Evolutionary conservation across 352 stramenopile species (phyloP), one percentile per base, ranked within the genome.

Genomic region (Globisporangium apiculatum): DNA sequence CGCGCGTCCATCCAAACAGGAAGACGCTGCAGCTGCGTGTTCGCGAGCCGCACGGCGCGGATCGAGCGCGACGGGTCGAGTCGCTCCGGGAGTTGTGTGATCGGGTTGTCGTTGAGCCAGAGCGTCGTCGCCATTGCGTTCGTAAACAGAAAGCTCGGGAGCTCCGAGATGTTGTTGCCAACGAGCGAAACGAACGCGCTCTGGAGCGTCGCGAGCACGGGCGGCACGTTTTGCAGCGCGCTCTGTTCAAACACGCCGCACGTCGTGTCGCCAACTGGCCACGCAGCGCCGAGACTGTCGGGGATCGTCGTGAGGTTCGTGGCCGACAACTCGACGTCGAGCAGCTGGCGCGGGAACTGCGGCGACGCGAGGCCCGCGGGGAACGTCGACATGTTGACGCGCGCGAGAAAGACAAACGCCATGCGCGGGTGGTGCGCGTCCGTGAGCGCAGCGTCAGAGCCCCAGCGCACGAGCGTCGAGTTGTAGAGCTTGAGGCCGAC

Each of bases 401-500:
- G 62, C 24, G 76, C 46, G 12, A 83, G 14, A 38, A 66, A 71
- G 15, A 79, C 18, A 9, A 62, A 64, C 1, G 61, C 55, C 40
- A 85, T 57, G 7, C 24, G n/a, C 7, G 70, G 61, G 35, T 82
- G 65, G 36, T 66, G 38, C 0, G 46, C 48, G 5, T 66, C 35
- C 0, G 63, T 68, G 14, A 82, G 40, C 8, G 66, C 68, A 4
- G 71, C 70, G 17, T 57, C 63, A 7, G 58, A 45, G 0, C 51
- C 45, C 68, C 71, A 80, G 6, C 41, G 52, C 0, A n/a, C 35
- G 7, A 85, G 64, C 7, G 68, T 79, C 4, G 70, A 70, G 48
- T 80, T 82, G 58, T 75, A 80, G 18, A 78, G 57, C 48, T 79
- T 77, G 1, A 80, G 36, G 1, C 66, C 53, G 17, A 76, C 52